Evolutionary conservation across 192 early-diverging fungal genomes (phyloP), one percentile per base, ranked within the genome.

Genomic region (Coemansia sp.): DNA sequence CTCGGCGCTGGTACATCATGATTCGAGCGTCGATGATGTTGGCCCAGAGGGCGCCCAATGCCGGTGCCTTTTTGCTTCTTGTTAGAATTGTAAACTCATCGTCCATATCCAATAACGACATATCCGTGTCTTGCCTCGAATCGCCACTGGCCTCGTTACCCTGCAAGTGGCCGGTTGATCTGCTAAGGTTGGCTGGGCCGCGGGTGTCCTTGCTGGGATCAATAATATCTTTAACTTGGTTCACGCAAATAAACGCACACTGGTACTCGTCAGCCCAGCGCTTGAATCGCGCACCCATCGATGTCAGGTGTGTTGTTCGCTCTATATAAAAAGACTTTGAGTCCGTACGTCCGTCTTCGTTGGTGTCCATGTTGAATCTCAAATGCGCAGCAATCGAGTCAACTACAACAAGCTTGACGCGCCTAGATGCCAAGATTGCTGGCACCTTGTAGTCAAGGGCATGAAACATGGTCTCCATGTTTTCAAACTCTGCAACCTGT

Each of bases 351-450:
- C 65, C 43, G 45, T 44, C 44, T 21, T 62, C 64, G 35, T 20
- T 48, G 53, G 48, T 58, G 5, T 55, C 69, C 56, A 63, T 72
- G 48, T 35, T 60, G 26, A 60, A 76, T 15, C 71, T 61, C 53
- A 94, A 88, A 43, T 89, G 88, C 10, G 91, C 89, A 6, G 92
- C 86, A 23, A 98, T 91, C 0, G 93, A 93, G 73, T 98, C 96
- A 38, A 98, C 85, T 9, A 95, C 85, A 20, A 98, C 75, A 44
- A 96, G 71, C n/a, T 85, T 74, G 35, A 94, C 84, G 2, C 74
- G 68, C 23, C 84, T 79, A 5, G 71, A 66, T 23, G 70, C 64
- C 34, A 92, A 51, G 14, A 95, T 71, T 3, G 81, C 83, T 6
- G 90, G 90, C 10, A 98, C 70, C 34, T 92, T 90, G 70, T 93